Conservation (phyloP, 768 basidiomycete genomes). For the Boletus tylopilopsis region DNA sequence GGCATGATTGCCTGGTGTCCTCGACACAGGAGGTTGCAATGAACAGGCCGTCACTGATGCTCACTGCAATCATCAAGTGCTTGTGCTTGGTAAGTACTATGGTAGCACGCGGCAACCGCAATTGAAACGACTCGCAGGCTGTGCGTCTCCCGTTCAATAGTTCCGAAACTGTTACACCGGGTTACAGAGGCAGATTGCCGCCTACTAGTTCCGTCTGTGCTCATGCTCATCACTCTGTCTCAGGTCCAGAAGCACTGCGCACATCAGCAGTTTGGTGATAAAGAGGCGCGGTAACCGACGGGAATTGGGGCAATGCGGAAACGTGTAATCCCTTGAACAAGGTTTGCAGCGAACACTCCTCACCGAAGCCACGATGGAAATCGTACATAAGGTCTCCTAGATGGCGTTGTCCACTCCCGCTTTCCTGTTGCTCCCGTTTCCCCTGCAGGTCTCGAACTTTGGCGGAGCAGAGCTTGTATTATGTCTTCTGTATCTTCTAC, state of each 20-base stretch:
- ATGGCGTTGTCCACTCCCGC: slow-evolving; percentile 8
- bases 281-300: slow-evolving; percentile 28
- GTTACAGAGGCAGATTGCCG: background rate
- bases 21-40: background rate
- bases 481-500: slow-evolving; percentile 31
- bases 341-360: slow-evolving; percentile 26
- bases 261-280: slow-evolving; percentile 24
- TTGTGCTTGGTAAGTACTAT: too few relatives aligned
- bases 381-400: slow-evolving; percentile 27
- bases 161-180: background rate
- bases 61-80: too few relatives aligned
- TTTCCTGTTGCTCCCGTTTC: slow-evolving; percentile 16
- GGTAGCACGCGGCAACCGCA: too few relatives aligned
- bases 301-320: slow-evolving; percentile 31
- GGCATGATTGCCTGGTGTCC: background rate
- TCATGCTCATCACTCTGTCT: slow-evolving; percentile 2
- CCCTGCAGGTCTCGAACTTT: slow-evolving; percentile 12
- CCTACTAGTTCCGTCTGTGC: background rate
- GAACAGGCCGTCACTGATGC: too few relatives aligned
- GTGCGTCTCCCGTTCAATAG: too few relatives aligned
- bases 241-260: slow-evolving; percentile 19
- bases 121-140: too few relatives aligned
- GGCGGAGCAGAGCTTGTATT: slow-evolving; percentile 19
- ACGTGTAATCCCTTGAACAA: slow-evolving; percentile 19
- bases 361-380: slow-evolving; percentile 34